Evolutionary conservation across 179 eudicot genomes (phyloP).

Genomic region (Beta corolliflora): DNA sequence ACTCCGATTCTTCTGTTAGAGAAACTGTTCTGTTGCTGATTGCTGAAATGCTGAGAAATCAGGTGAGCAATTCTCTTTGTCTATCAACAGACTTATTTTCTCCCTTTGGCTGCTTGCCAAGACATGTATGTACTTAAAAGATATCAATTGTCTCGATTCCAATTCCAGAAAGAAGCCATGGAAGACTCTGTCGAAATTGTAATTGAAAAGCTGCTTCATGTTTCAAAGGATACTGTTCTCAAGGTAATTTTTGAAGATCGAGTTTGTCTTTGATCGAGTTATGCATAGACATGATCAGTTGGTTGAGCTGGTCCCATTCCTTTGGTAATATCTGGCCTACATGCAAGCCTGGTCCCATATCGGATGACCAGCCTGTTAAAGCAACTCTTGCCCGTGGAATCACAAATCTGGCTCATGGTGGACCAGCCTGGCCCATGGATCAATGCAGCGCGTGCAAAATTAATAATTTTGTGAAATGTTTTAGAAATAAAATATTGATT

Average conservation of each 20-base stretch:
- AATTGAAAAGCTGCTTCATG: slow-evolving; percentile 84
- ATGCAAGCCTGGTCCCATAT: background rate
- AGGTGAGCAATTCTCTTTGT: slow-evolving; percentile 43
- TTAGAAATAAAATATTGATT: background rate
- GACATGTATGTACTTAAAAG: background rate
- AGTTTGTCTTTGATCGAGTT: background rate
- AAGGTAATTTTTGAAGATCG: slow-evolving; percentile 47
- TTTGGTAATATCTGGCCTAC: background rate
- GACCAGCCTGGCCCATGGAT: background rate
- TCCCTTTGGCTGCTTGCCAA: background rate
- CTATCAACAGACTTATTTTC: slow-evolving; percentile 8
- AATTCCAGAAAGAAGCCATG: slow-evolving; percentile 72
- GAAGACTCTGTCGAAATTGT: slow-evolving; percentile 94
- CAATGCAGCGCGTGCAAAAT: background rate
- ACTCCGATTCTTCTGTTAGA: slow-evolving; percentile 64
- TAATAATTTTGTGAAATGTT: background rate
- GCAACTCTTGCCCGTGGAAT: background rate
- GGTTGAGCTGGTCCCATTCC: background rate
- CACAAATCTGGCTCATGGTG: background rate
- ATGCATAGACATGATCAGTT: background rate
- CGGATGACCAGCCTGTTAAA: background rate
- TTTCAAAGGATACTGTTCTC: slow-evolving; percentile 58
- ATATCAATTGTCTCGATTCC: slow-evolving; percentile 2
- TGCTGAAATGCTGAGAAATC: slow-evolving; percentile 89
- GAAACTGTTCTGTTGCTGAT: slow-evolving; percentile 71